phyloP scores from a whole-genome alignment of 768 basidiomycete genomes.

The Trametes maxima region DNA sequence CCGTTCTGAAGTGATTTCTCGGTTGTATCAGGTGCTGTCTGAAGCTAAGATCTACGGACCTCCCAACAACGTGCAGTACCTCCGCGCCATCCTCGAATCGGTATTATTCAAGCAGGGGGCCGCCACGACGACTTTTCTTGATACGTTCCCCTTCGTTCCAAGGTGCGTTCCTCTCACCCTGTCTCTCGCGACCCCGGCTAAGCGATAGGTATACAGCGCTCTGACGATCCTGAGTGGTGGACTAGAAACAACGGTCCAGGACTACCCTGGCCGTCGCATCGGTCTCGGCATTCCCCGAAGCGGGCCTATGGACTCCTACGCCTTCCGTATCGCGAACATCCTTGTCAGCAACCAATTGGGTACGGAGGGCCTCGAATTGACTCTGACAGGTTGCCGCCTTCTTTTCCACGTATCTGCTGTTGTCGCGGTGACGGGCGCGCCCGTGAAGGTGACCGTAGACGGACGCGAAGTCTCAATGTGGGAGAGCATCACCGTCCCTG shows the following conservation, averaged over 20 bases:
- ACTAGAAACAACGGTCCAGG: slow-evolving; percentile 59
- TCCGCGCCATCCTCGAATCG: slow-evolving; percentile 46
- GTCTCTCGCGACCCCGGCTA: not conserved
- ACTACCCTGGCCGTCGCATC: slow-evolving; percentile 53
- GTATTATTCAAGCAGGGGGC: slow-evolving; percentile 44
- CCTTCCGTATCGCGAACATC: slow-evolving; percentile 58
- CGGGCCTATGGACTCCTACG: slow-evolving; percentile 65
- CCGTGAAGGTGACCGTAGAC: slow-evolving; percentile 46
- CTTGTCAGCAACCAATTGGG: slow-evolving; percentile 54
- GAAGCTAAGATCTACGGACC: slow-evolving; percentile 54
- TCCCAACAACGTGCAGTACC: slow-evolving; percentile 59
- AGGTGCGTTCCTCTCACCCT: slow-evolving; percentile 33
- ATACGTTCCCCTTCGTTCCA: slow-evolving; percentile 44
- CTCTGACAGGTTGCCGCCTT: slow-evolving; percentile 49
- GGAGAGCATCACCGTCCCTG: slow-evolving; percentile 49
- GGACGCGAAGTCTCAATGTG: slow-evolving; percentile 46
- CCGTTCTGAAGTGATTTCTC: slow-evolving; percentile 47
- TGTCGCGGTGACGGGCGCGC: slow-evolving; percentile 58
- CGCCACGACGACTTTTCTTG: slow-evolving; percentile 53
- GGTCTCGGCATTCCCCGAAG: slow-evolving; percentile 62
- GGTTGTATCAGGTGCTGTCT: slow-evolving; percentile 44
- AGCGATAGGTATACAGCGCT: slow-evolving; percentile 35
- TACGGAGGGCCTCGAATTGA: slow-evolving; percentile 59
- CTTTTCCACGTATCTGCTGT: slow-evolving; percentile 53
- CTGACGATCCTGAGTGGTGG: slow-evolving; percentile 58